phyloP scores from a whole-genome alignment of 257 asterid species.

The Ajuga chamaepitys region DNA sequence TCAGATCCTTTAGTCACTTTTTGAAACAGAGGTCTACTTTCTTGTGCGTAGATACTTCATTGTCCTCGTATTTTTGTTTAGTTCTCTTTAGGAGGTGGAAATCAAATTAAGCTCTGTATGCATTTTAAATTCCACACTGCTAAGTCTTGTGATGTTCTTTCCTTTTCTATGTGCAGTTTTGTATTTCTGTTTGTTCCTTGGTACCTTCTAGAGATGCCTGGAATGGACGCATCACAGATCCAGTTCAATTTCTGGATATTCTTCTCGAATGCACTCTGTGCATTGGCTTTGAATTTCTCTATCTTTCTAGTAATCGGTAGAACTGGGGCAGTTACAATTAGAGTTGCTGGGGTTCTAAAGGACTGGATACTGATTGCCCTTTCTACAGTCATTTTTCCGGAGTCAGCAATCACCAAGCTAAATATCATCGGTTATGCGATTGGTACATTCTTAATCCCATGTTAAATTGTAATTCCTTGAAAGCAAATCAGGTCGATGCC shows the following conservation, averaged over 20 bases:
- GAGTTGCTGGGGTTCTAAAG: conserved; percentile 96
- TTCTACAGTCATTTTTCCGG: conserved; percentile 88
- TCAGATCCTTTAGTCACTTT: not conserved
- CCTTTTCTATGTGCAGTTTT: conserved; percentile 51
- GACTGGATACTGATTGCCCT: conserved; percentile 98
- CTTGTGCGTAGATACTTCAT: not conserved
- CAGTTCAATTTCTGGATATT: conserved; percentile 89
- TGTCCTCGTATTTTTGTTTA: not conserved
- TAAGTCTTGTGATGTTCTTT: not conserved
- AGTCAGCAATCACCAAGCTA: conserved; percentile 76
- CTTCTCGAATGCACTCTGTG: conserved; percentile 95
- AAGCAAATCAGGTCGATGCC: not conserved
- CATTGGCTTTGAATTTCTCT: conserved; percentile 91
- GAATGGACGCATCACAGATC: conserved; percentile 82
- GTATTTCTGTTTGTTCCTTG: conserved; percentile 90
- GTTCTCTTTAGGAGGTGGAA: not conserved
- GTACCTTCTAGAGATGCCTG: conserved; percentile 95
- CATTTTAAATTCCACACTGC: not conserved
- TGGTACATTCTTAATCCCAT: conserved; percentile 39
- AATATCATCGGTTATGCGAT: conserved; percentile 90
- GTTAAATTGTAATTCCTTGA: not conserved
- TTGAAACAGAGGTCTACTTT: not conserved
- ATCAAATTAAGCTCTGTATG: conserved; percentile 7
- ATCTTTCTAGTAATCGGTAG: conserved; percentile 93
- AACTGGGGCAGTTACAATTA: conserved; percentile 95